These are phyloP conservation scores for Penicillium occitanis DNA, from an alignment of 2,329 filamentous ascomycete species.

Conservation along the genomic window DNA sequence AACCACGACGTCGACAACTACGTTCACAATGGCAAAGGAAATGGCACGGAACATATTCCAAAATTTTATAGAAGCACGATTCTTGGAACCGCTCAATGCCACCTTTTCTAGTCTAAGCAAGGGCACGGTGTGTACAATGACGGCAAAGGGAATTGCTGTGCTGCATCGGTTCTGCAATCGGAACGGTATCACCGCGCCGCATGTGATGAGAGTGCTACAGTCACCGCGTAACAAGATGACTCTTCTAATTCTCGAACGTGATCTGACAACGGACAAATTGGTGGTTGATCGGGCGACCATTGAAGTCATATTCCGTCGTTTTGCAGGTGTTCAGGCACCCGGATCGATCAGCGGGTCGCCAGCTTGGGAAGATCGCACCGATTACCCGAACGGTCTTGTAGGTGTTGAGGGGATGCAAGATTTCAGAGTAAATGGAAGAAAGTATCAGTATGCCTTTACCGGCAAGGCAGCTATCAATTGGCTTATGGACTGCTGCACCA, in stretches of 20 bases:
- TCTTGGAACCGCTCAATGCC: slow-evolving; percentile 93
- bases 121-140: slow-evolving; percentile 90
- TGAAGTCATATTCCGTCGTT: slow-evolving; percentile 90
- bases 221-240: slow-evolving; percentile 74
- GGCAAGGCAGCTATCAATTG: slow-evolving; percentile 87
- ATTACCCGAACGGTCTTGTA: slow-evolving; percentile 84
- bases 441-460: slow-evolving; percentile 81
- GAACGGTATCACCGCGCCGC: slow-evolving; percentile 92
- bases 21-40: slow-evolving; percentile 98
- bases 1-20: slow-evolving; percentile 95
- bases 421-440: slow-evolving; percentile 74
- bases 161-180: slow-evolving; percentile 87
- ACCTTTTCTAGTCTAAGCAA: slow-evolving; percentile 81
- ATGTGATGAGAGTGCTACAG: slow-evolving; percentile 80
- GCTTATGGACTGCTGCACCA: slow-evolving; percentile 96
- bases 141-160: slow-evolving; percentile 89
- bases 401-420: slow-evolving; percentile 91
- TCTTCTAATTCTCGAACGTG: slow-evolving; percentile 85
- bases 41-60: slow-evolving; percentile 96
- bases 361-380: slow-evolving; percentile 66
- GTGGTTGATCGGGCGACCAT: slow-evolving; percentile 83
- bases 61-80: slow-evolving; percentile 87
- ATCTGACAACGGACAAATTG: slow-evolving; percentile 79
- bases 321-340: slow-evolving; percentile 76
- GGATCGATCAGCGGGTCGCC: slow-evolving; percentile 75